Evolutionary conservation across 2,329 filamentous ascomycete genomes (phyloP).

Genomic region (Chaetomium sp.): DNA sequence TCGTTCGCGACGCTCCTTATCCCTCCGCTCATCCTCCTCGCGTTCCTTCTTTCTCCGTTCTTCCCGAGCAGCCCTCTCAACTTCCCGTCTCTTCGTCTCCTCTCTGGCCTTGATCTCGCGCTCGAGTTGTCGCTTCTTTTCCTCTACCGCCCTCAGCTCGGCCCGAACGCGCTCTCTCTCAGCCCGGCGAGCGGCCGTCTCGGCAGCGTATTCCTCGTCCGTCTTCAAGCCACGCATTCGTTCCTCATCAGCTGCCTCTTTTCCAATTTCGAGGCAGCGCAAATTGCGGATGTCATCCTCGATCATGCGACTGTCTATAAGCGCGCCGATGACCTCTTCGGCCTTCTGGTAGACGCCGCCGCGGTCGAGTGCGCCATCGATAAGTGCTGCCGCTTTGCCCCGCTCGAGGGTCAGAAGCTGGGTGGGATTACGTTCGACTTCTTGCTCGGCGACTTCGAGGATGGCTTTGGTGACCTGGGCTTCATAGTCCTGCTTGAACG

Average conservation of each 20-base stretch:
- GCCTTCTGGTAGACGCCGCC: constrained; percentile 74
- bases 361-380: constrained; percentile 77
- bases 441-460: constrained; percentile 68
- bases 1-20: constrained; percentile 46
- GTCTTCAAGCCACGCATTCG: constrained; percentile 67
- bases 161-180: constrained; percentile 65
- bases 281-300: constrained; percentile 70
- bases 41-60: constrained; percentile 42
- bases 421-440: constrained; percentile 73
- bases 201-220: constrained; percentile 71
- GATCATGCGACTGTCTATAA: constrained; percentile 70
- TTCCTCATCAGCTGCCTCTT: constrained; percentile 68
- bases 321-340: constrained; percentile 64
- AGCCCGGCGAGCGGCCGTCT: constrained; percentile 61
- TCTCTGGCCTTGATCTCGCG: constrained; percentile 57
- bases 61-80: constrained; percentile 41
- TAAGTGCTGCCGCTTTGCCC: constrained; percentile 71
- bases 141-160: constrained; percentile 61
- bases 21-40: constrained; percentile 43
- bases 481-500: constrained; percentile 63
- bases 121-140: constrained; percentile 61
- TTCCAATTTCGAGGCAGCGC: constrained; percentile 67
- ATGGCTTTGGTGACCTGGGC: constrained; percentile 66
- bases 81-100: constrained; percentile 41
- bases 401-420: constrained; percentile 73